Base-by-base conservation (phyloP, 2,329 filamentous ascomycete species). In the Trichoderma aggressivum region DNA sequence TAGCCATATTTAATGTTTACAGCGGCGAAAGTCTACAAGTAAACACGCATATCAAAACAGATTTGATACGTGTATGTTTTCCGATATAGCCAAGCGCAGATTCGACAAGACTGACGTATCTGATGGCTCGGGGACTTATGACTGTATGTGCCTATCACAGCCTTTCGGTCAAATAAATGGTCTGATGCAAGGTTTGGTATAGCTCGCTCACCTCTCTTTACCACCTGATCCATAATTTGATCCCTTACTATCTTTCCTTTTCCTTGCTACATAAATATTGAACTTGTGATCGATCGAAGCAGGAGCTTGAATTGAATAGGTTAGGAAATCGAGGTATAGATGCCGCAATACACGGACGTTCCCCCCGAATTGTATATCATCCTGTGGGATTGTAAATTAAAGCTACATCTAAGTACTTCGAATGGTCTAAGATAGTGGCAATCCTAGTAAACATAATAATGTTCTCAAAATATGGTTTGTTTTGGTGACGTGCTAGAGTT, bases 391-490 rank as follows among this genome's bases (percentile, higher is more conserved):
- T 2, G n/a, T 5, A 50, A n/a, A 6, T 50, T 5, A 50, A 50
- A 21, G 21, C 43, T 50, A 47, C 43, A 47, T 47, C 18, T 21
- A 21, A 11, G 18, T 43, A 7, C 8, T 43, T 43, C 10, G 10
- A 50, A 50, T 8, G n/a, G n/a, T 21, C 3, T 10, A 4, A 50
- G n/a, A 11, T 5, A 21, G n/a, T 50, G 10, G 10, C 21, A n/a
- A n/a, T 0, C 12, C 4, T 21, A 50, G n/a, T n/a, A 11, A 1
- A 21, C 2, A 2, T 2, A 8, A n/a, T 7, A 43, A 7, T 21
- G 43, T 21, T 21, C n/a, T 50, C n/a, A 21, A 50, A 50, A n/a
- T 50, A 50, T 18, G 12, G 18, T 5, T 50, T 50, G 18, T n/a
- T 50, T 21, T 10, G 7, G 43, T 5, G 43, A 2, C 10, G 18